Evolutionary conservation across 202 grass and related monocot genomes (phyloP).

Genomic region (Brachypodium distachyon): DNA sequence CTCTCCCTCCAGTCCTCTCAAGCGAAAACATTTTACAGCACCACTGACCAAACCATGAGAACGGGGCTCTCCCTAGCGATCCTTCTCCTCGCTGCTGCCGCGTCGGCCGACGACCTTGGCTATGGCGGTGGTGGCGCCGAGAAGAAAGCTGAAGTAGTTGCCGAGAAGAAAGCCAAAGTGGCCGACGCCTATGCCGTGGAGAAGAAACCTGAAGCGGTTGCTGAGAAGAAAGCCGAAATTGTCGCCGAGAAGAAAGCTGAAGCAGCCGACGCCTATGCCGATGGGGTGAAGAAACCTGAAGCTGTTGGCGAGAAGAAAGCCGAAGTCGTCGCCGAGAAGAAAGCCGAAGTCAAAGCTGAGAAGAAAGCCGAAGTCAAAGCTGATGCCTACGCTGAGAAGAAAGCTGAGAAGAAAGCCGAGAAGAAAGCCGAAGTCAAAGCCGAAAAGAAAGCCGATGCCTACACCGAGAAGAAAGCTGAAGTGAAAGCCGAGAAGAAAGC

Average conservation of each 20-base stretch:
- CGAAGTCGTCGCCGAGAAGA: neutral
- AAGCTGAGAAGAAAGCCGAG: neutral
- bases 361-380: neutral
- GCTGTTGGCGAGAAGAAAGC: neutral
- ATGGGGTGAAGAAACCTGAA: constrained; percentile 2
- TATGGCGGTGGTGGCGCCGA: neutral
- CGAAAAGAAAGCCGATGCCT: neutral
- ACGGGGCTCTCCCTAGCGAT: neutral
- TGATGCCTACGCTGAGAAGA: neutral
- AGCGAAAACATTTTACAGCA: neutral
- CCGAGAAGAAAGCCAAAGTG: too few relatives aligned
- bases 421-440: neutral
- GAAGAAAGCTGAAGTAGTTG: neutral
- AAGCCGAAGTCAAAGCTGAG: neutral
- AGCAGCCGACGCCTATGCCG: too few relatives aligned
- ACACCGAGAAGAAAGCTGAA: neutral
- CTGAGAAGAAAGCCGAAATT: neutral
- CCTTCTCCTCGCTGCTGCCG: neutral
- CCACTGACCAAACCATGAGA: neutral
- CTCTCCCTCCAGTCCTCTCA: neutral
- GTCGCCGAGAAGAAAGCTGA: too few relatives aligned
- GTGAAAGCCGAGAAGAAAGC: neutral
- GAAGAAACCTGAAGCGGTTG: neutral
- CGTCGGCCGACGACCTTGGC: neutral
- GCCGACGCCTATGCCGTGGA: too few relatives aligned